Base-by-base conservation (phyloP, 2,329 filamentous ascomycete species). In the Leptographium procerum region DNA sequence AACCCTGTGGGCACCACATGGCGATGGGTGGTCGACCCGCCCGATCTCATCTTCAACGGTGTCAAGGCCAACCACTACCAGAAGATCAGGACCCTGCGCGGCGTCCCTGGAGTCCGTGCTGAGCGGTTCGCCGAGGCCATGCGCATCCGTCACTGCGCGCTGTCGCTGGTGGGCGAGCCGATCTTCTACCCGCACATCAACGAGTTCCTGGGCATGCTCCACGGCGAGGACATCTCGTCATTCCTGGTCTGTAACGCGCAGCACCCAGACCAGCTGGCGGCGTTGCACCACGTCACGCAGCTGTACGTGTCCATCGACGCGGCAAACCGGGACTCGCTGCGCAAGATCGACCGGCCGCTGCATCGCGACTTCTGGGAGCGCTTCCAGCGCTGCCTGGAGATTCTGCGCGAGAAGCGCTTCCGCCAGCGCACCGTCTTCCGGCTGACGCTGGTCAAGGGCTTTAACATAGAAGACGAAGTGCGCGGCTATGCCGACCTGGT, bases 121-220 rank as follows among this genome's bases (percentile, higher is more conserved):
- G 92, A 97, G 71, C 82, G 94, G 4, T 97, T 95, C 68, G 84
- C 87, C 8, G 94, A 97, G 74, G 92, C 91, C 0, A 90, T 96
- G 86, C 81, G 85, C 48, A 96, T 99, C 66, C 82, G 90, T 0
- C 92, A 99, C 72, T 99, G 92, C 70, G 94, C 94, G 0, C 77
- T 99, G 52, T 90, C 85, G 64, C 79, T 99, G 11, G 94, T 99
- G 26, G 92, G 94, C 65, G 92, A 99, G 72, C 92, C 92, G n/a
- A 96, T 96, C 66, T 97, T 97, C 75, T 97, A 97, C 71, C 94
- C 94, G 11, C 86, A 95, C 68, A 97, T 97, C 77, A 96, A 99
- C 72, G 87, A 91, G 68, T 91, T 97, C 67, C 77, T 95, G 1
- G 80, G 75, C 13, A 82, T 97, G 78, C 79, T 99, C 63, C 92